Evolutionary conservation across 2,329 filamentous ascomycete genomes (phyloP).

Genomic region (Stromatinia cepivora): DNA sequence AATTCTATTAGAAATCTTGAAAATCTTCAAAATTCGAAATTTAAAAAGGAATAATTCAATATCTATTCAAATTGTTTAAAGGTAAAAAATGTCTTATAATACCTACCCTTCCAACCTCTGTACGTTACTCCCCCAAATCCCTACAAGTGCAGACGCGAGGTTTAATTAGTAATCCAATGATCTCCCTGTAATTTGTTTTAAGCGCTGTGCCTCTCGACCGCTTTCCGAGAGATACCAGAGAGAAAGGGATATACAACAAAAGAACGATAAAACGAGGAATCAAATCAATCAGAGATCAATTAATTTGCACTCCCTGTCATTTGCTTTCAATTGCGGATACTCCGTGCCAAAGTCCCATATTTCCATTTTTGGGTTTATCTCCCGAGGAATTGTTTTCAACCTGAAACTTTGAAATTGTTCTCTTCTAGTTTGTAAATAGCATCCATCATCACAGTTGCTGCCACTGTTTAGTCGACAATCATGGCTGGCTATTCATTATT

Average conservation of each 20-base stretch:
- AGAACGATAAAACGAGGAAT: too few relatives aligned
- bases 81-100: too few relatives aligned
- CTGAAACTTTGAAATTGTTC: not conserved
- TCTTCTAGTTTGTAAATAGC: constrained; percentile 1
- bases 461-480: not conserved
- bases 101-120: too few relatives aligned
- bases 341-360: not conserved
- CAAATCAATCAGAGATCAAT: too few relatives aligned
- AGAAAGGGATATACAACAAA: too few relatives aligned
- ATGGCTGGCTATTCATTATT: constrained; percentile 10
- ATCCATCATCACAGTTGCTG: not conserved
- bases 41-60: too few relatives aligned
- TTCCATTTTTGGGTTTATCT: not conserved
- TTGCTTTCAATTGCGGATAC: constrained; percentile 5
- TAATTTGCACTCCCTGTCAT: too few relatives aligned
- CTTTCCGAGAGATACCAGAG: too few relatives aligned
- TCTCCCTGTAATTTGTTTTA: not conserved
- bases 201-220: constrained; percentile 2
- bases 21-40: too few relatives aligned
- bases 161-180: not conserved
- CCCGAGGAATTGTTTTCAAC: not conserved
- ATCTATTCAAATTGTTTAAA: too few relatives aligned
- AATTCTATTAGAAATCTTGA: too few relatives aligned
- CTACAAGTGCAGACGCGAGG: not conserved
- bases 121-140: too few relatives aligned